phyloP scores from a whole-genome alignment of 441 rosid species.

The Daphne laureola region DNA sequence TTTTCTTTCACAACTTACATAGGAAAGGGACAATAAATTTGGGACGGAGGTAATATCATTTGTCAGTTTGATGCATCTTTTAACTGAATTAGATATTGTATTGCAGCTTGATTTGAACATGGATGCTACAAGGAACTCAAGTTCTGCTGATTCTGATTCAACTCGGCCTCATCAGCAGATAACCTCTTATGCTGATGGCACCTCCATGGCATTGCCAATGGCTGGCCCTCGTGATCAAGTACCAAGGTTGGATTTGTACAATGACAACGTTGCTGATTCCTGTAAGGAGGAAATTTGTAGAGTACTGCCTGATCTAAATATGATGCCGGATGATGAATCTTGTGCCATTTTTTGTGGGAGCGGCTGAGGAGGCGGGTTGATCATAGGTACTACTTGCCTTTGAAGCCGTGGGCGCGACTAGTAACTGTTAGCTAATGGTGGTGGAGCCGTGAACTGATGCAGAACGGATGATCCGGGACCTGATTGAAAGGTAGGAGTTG shows the following conservation, averaged over 20 bases:
- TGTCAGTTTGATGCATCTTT: background rate
- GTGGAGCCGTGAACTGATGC: conserved; percentile 3
- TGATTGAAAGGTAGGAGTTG: conserved; percentile 4
- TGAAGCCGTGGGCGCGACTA: background rate
- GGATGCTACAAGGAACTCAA: conserved; percentile 12
- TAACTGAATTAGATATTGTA: background rate
- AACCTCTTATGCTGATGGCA: conserved; percentile 12
- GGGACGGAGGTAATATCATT: no score
- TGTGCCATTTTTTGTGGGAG: conserved; percentile 22
- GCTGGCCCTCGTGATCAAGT: conserved; percentile 3
- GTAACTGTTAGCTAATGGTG: background rate
- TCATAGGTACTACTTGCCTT: background rate
- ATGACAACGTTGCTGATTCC: conserved; percentile 4
- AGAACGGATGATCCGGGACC: conserved; percentile 4
- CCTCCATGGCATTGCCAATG: conserved; percentile 2
- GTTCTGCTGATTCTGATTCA: conserved; percentile 12
- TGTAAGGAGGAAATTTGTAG: conserved; percentile 23
- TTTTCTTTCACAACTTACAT: no score
- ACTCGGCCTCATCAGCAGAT: conserved; percentile 9
- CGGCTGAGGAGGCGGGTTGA: conserved; percentile 23
- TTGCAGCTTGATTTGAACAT: conserved; percentile 41
- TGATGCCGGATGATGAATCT: conserved; percentile 51
- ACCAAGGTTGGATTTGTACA: conserved; percentile 17
- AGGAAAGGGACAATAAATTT: no score
- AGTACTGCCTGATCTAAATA: conserved; percentile 61